Percentiles rank a stretch among this genome's conserved stretches.
Evolutionary conservation across 768 basidiomycete genomes (phyloP).

Genomic region (Collybia nuda): DNA sequence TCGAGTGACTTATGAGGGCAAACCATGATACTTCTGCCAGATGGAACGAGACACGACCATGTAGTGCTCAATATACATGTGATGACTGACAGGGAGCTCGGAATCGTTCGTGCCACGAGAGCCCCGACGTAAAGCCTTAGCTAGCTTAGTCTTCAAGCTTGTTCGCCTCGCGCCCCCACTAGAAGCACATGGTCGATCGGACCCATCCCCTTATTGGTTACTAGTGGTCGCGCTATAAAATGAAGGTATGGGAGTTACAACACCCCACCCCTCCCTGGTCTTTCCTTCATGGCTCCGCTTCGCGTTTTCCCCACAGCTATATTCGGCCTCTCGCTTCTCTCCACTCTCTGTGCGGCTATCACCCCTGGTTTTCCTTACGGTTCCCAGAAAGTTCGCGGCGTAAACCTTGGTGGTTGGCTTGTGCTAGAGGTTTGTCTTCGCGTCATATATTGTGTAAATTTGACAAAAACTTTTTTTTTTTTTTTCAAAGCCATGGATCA

Average conservation of each 20-base stretch:
- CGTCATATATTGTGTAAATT: neutral
- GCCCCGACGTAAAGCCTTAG: no score
- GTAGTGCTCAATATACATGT: no score
- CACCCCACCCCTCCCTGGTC: constrained; percentile 2
- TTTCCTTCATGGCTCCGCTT: constrained; percentile 12
- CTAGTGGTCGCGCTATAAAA: neutral
- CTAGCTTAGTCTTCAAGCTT: neutral
- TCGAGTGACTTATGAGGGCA: no score
- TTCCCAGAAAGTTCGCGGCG: constrained; percentile 72
- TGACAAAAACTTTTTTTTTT: constrained; percentile 9
- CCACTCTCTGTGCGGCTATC: constrained; percentile 32
- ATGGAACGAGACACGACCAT: no score
- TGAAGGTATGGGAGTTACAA: no score
- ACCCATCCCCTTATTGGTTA: neutral
- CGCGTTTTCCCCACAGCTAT: constrained; percentile 15
- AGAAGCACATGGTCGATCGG: constrained; percentile 2
- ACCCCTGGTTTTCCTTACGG: constrained; percentile 72
- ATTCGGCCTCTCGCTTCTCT: constrained; percentile 26
- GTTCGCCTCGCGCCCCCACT: neutral
- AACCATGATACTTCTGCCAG: no score
- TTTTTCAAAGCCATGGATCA: constrained; percentile 84
- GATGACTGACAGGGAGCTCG: no score
- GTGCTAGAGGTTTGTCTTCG: constrained; percentile 39
- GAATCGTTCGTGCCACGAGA: no score
- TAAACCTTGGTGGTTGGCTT: constrained; percentile 72